phyloP scores from a whole-genome alignment of 2,329 filamentous ascomycete genomes.

The Aspergillus unguis region DNA sequence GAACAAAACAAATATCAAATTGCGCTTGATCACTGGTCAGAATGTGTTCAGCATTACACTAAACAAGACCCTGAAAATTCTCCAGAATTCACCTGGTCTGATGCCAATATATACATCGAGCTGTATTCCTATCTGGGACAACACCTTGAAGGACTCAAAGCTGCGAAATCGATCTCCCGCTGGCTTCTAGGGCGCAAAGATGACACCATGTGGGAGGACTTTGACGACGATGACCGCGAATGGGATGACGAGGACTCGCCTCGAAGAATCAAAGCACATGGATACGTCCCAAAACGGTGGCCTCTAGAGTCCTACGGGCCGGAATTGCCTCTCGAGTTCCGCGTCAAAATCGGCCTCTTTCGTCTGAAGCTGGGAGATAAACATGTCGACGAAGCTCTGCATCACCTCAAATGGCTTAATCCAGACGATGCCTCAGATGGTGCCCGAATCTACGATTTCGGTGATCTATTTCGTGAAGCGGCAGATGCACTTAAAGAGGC shows the following conservation, averaged over 20 bases:
- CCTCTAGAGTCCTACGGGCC: slow-evolving; percentile 63
- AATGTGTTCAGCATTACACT: slow-evolving; percentile 50
- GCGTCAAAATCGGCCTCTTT: slow-evolving; percentile 78
- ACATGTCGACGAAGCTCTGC: slow-evolving; percentile 66
- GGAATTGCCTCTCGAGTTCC: slow-evolving; percentile 74
- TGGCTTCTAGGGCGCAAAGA: slow-evolving; percentile 75
- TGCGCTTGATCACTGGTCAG: slow-evolving; percentile 51
- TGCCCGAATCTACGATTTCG: slow-evolving; percentile 61
- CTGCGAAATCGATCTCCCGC: slow-evolving; percentile 69
- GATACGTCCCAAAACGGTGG: slow-evolving; percentile 58
- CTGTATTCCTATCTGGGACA: slow-evolving; percentile 65
- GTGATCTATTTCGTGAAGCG: slow-evolving; percentile 74
- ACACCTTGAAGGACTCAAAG: slow-evolving; percentile 63
- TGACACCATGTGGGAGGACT: slow-evolving; percentile 74
- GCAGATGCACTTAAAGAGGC: slow-evolving; percentile 57
- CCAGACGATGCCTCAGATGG: slow-evolving; percentile 55
- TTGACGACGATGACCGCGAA: slow-evolving; percentile 74
- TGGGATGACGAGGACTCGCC: slow-evolving; percentile 74
- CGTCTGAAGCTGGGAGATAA: slow-evolving; percentile 67
- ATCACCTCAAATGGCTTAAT: slow-evolving; percentile 68
- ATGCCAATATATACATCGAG: slow-evolving; percentile 81
- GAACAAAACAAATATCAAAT: slow-evolving; percentile 48
- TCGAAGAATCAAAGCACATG: slow-evolving; percentile 60
- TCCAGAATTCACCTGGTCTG: slow-evolving; percentile 65
- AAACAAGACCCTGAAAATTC: slow-evolving; percentile 43